Conservation (phyloP, 345 rosid genomes). For the Melaleuca alternifolia region DNA sequence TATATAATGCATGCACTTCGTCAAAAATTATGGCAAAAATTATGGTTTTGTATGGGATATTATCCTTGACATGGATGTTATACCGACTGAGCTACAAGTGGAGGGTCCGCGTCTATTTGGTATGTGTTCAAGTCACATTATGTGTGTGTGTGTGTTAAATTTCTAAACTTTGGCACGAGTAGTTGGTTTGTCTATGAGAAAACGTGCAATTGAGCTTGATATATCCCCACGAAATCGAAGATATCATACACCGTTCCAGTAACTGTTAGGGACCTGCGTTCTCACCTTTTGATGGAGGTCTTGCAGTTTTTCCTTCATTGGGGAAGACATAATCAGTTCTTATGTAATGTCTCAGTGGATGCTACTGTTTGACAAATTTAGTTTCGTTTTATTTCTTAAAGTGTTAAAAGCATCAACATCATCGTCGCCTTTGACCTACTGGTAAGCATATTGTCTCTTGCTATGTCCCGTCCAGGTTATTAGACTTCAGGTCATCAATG, state of each 20-base stretch:
- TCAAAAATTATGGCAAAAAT: too few relatives aligned
- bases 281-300: conserved; percentile 40
- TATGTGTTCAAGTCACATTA: conserved; percentile 33
- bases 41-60: neutral
- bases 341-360: conserved; percentile 24
- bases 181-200: neutral
- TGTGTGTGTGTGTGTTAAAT: conserved; percentile 56
- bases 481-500: neutral
- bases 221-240: conserved; percentile 55
- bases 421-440: conserved; percentile 61
- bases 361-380: neutral
- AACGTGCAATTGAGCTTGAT: conserved; percentile 48
- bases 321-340: conserved; percentile 68
- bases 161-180: neutral
- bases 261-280: conserved; percentile 65
- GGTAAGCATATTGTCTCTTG: conserved; percentile 16
- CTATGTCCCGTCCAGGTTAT: neutral
- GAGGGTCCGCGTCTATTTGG: conserved; percentile 83
- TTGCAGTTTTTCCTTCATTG: conserved; percentile 56
- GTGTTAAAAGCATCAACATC: conserved; percentile 64
- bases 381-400: conserved; percentile 15
- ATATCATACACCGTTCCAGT: conserved; percentile 38
- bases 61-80: neutral
- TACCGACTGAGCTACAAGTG: conserved; percentile 36
- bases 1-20: too few relatives aligned